Conservation (phyloP, 2,329 filamentous ascomycete species). For the Beauveria pseudobassiana region DNA sequence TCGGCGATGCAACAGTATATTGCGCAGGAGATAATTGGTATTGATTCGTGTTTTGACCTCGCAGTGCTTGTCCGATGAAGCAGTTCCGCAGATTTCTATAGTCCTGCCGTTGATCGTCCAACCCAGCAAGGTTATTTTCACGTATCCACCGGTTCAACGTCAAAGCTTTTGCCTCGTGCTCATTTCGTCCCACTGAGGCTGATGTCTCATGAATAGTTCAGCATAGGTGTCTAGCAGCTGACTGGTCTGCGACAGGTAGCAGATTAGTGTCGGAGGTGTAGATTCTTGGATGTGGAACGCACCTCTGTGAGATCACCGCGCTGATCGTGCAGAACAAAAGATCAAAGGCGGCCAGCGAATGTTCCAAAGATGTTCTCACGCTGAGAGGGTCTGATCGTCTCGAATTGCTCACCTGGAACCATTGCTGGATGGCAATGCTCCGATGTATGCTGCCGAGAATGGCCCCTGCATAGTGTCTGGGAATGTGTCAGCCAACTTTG, state of each 20-base stretch:
- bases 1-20: conserved; percentile 79
- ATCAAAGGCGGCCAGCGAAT: conserved; percentile 75
- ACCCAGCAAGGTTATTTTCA: conserved; percentile 59
- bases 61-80: conserved; percentile 75
- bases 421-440: conserved; percentile 68
- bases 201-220: conserved; percentile 42
- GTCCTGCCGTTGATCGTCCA: conserved; percentile 53
- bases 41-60: conserved; percentile 65
- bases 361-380: conserved; percentile 53
- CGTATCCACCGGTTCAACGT: conserved; percentile 63
- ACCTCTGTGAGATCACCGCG: conserved; percentile 69
- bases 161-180: conserved; percentile 59
- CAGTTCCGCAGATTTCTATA: conserved; percentile 82
- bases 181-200: conserved; percentile 45
- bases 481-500: conserved; percentile 14
- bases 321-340: conserved; percentile 69
- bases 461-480: conserved; percentile 66
- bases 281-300: conserved; percentile 21
- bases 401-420: conserved; percentile 35
- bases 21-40: conserved; percentile 78
- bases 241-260: conserved; percentile 40
- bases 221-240: conserved; percentile 59
- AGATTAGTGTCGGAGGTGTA: conserved; percentile 6
- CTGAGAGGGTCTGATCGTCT: conserved; percentile 26
- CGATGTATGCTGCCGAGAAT: conserved; percentile 76